A percentile compares a stretch with the other conserved stretches of the same genome.
phyloP scores from a whole-genome alignment of 108 stramenopile species.

The Seminavis robusta region DNA sequence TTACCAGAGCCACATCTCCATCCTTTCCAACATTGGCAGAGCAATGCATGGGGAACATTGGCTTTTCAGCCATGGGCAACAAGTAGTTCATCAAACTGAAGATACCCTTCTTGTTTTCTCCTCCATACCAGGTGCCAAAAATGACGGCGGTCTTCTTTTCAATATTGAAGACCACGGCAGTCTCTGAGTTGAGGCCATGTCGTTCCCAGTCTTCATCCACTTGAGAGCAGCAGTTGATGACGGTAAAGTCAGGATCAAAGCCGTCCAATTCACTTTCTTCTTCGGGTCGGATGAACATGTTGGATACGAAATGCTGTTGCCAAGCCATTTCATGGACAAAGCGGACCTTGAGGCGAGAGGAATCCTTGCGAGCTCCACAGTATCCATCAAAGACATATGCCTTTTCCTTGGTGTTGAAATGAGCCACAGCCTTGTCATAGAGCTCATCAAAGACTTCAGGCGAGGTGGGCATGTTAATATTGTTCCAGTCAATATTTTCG shows the following conservation, averaged over 20 bases:
- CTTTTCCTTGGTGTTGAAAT: conserved; percentile 87
- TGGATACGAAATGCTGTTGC: conserved; percentile 86
- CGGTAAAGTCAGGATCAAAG: conserved; percentile 94
- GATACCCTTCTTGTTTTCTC: conserved; percentile 99
- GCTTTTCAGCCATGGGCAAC: conserved; percentile 85
- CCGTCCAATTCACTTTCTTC: conserved; percentile 58
- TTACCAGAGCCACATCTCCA: conserved; percentile 89
- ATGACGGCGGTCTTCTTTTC: conserved; percentile 93
- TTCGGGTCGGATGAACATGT: conserved; percentile 97
- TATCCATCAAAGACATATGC: conserved; percentile 94
- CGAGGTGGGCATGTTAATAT: conserved; percentile 88
- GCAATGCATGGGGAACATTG: conserved; percentile 97
- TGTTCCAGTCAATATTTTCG: conserved; percentile 92
- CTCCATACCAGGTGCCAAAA: conserved; percentile 97
- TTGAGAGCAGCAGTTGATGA: conserved; percentile 95
- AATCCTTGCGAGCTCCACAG: conserved; percentile 81
- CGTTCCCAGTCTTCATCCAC: conserved; percentile 87
- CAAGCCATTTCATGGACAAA: conserved; percentile 98
- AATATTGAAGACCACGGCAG: conserved; percentile 94
- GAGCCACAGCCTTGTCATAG: conserved; percentile 84
- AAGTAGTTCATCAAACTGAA: conserved; percentile 99
- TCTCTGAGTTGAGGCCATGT: conserved; percentile 90
- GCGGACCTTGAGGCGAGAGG: conserved; percentile 87
- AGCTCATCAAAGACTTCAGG: conserved; percentile 94
- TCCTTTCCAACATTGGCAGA: conserved; percentile 93